These are phyloP conservation scores for Colletotrichum tanaceti DNA, from an alignment of 2,329 filamentous ascomycete species.

Conservation along the genomic window DNA sequence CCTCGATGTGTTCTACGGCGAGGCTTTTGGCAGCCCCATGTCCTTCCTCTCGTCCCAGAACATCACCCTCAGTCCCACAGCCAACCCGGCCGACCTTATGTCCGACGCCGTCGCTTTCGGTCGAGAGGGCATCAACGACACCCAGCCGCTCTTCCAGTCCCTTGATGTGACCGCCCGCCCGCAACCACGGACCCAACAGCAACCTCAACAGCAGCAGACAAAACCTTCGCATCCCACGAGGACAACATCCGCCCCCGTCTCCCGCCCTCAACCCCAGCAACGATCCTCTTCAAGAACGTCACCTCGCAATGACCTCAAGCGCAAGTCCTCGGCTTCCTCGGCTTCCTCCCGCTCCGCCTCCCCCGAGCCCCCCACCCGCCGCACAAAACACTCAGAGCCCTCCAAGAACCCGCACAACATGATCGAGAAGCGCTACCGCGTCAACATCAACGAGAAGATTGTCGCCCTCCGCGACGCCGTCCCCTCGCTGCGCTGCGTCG, in stretches of 20 bases:
- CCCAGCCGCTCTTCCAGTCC: slow-evolving; percentile 45
- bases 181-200: slow-evolving; percentile 17
- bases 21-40: slow-evolving; percentile 47
- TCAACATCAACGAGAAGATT: slow-evolving; percentile 87
- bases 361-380: slow-evolving; percentile 51
- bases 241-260: slow-evolving; percentile 4
- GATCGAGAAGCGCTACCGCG: slow-evolving; percentile 86
- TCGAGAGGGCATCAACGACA: slow-evolving; percentile 44
- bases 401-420: slow-evolving; percentile 89
- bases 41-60: slow-evolving; percentile 45
- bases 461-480: slow-evolving; percentile 80
- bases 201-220: slow-evolving; percentile 1
- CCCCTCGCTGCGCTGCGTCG: slow-evolving; percentile 54
- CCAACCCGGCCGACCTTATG: slow-evolving; percentile 51
- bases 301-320: slow-evolving; percentile 46
- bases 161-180: slow-evolving; percentile 21
- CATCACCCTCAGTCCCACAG: slow-evolving; percentile 48
- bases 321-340: slow-evolving; percentile 49
- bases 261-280: slow-evolving; percentile 14
- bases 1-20: slow-evolving; percentile 48
- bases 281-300: slow-evolving; percentile 25
- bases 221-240: slow-evolving; percentile 21
- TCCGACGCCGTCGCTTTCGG: slow-evolving; percentile 43
- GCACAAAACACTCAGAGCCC: slow-evolving; percentile 47
- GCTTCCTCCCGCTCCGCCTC: slow-evolving; percentile 52